Evolutionary conservation across 140 eudicot genomes (phyloP).

Genomic region (Anethum foeniculum): DNA sequence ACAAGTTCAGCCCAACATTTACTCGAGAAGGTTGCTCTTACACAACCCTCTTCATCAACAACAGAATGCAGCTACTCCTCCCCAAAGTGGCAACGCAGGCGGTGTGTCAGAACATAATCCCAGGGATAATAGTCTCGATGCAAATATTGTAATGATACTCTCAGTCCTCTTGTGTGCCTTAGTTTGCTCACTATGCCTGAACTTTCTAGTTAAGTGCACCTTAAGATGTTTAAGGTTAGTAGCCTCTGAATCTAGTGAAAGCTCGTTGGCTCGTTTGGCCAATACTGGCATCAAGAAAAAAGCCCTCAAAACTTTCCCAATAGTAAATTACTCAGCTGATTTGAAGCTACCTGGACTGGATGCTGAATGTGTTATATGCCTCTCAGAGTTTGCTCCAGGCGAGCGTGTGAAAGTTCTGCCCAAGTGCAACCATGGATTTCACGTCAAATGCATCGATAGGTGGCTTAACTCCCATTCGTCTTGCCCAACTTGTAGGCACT

Average conservation of each 20-base stretch:
- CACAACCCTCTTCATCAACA: conserved; percentile 13
- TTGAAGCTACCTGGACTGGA: conserved; percentile 47
- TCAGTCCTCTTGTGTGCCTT: conserved; percentile 66
- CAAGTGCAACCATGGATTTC: conserved; percentile 74
- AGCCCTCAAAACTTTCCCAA: conserved; percentile 40
- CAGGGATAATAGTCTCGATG: conserved; percentile 40
- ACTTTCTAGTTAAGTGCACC: conserved; percentile 55
- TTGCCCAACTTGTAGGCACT: conserved; percentile 30
- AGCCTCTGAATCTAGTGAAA: conserved; percentile 14
- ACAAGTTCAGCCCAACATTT: conserved; percentile 18
- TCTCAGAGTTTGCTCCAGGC: conserved; percentile 49
- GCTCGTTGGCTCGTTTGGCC: conserved; percentile 18
- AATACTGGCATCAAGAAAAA: conserved; percentile 40
- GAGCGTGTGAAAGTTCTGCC: conserved; percentile 54
- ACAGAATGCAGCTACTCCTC: conserved; percentile 18
- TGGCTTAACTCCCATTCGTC: conserved; percentile 63
- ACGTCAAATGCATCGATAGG: conserved; percentile 58
- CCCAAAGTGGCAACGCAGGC: conserved; percentile 14
- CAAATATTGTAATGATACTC: conserved; percentile 65
- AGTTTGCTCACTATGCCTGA: conserved; percentile 56
- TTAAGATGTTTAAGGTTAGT: conserved; percentile 35
- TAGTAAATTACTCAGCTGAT: conserved; percentile 34
- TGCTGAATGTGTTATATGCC: conserved; percentile 60
- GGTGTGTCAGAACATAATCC: conserved; percentile 19
- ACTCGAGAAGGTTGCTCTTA: conserved; percentile 42